Evolutionary conservation across 1,284 basidiomycete species (phyloP).

Genomic region (Ceraceosorus guamensis): DNA sequence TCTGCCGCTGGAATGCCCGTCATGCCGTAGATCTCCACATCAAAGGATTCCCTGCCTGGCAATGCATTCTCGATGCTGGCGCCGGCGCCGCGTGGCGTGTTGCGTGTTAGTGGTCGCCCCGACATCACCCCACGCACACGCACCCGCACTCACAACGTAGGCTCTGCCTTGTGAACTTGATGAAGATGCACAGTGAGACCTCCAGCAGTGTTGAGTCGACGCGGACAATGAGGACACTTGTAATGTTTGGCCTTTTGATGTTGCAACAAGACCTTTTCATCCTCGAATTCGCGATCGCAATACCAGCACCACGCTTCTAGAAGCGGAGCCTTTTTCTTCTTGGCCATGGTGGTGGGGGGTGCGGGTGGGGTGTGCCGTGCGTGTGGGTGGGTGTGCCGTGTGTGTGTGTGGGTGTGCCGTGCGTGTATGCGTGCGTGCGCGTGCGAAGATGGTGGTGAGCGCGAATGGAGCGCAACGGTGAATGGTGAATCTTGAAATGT

Average conservation of each 20-base stretch:
- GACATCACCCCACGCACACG: background rate
- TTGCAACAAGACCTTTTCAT: constrained; percentile 73
- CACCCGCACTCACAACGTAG: constrained; percentile 76
- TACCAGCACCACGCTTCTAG: constrained; percentile 86
- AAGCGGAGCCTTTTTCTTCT: constrained; percentile 47
- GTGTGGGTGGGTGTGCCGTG: background rate
- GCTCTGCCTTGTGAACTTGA: constrained; percentile 95
- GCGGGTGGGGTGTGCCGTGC: background rate
- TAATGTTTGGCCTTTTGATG: constrained; percentile 99
- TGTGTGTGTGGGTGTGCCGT: background rate
- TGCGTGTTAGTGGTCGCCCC: constrained; percentile 6
- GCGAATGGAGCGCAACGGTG: too few species aligned
- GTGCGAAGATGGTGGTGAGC: too few species aligned
- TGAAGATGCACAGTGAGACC: constrained; percentile 97
- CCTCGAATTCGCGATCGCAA: constrained; percentile 61
- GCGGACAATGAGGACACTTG: constrained; percentile 90
- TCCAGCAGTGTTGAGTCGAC: constrained; percentile 90
- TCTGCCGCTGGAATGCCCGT: constrained; percentile 92
- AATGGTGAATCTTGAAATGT: too few species aligned
- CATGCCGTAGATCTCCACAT: constrained; percentile 99
- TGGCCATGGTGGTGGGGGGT: constrained; percentile 42
- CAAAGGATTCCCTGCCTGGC: constrained; percentile 91
- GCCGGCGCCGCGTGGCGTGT: too few species aligned
- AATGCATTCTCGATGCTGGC: constrained; percentile 91
- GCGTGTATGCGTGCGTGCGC: too few species aligned